Evolutionary conservation across 257 asterid species (phyloP), one percentile per base, ranked within the genome.

Genomic region (Hygrophila difformis): DNA sequence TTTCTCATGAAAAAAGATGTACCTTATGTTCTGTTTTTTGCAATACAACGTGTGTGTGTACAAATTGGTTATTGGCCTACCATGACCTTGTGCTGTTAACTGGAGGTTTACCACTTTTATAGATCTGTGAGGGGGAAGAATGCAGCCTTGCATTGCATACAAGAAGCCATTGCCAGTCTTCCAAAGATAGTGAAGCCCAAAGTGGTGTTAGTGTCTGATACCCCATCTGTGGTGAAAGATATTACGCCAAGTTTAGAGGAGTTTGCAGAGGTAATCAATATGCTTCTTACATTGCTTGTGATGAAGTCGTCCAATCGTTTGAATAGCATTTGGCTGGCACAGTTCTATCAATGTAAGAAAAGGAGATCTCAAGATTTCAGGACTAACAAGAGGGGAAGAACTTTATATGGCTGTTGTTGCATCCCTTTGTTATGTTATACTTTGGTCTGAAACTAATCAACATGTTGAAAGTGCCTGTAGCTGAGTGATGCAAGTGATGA

Each of bases 181-280:
- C 73, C 58, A 39, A 21, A 55, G 47, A 55, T 34, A 37, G 46
- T 73, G 48, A 80, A 66, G 62, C 99, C 95, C 39, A 85, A 65
- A 65, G 71, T 91, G 17, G 88, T 73, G 48, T 22, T 91, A 58
- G 78, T 91, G 68, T 82, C 99, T 1, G 99, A 91, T 67, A 79
- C 78, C 44, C 96, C 99, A 57, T 63, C 79, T 43, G 43, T 76
- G 57, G 63, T 91, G 60, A 64, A 69, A 63, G 82, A 80, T 36
- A 72, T 86, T 61, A 53, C 73, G 52, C 64, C 68, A 39, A 56
- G 66, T 59, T 47, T 86, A 51, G 66, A 67, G 57, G 75, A 80
- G 59, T 64, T 77, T 58, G 79, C 95, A 21, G 94, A 91, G 69
- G 96, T 82, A 74, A 58, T 24, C 39, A 38, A 17, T 37, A 33